Conservation (phyloP, 179 eudicot genomes). For the Gypsophila paniculata region DNA sequence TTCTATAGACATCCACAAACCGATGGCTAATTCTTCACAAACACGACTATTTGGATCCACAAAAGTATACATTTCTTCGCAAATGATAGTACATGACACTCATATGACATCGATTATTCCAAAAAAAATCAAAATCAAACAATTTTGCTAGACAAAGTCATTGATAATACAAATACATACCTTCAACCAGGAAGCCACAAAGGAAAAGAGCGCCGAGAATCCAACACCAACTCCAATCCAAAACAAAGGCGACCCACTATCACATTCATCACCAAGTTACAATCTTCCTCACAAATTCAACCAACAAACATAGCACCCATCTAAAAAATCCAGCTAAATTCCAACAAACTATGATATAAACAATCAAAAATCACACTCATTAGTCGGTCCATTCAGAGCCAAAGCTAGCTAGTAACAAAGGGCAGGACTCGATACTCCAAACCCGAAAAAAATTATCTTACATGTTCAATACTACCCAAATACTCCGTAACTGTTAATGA, state of each 20-base stretch:
- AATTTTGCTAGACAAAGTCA: background rate
- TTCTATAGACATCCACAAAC: background rate
- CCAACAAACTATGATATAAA: background rate
- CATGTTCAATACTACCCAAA: no score
- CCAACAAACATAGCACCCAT: background rate
- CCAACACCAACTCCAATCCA: slow-evolving; percentile 99
- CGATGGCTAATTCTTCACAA: slow-evolving; percentile 9
- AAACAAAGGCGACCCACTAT: slow-evolving; percentile 78
- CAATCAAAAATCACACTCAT: background rate
- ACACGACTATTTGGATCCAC: no score
- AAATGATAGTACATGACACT: background rate
- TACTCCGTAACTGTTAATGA: no score
- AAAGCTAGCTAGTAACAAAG: no score
- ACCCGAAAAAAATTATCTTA: no score
- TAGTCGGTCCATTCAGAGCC: no score
- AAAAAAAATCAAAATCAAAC: background rate
- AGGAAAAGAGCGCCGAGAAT: slow-evolving; percentile 66
- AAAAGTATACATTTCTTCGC: background rate
- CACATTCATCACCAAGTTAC: slow-evolving; percentile 11
- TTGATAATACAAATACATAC: slow-evolving; percentile 32
- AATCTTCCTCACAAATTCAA: slow-evolving; percentile 16
- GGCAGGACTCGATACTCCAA: no score
- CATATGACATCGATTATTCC: background rate
- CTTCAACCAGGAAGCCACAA: slow-evolving; percentile 59
- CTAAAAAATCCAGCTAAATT: background rate